These are phyloP conservation scores for Diophrys sp. DNA, from an alignment of 73 alveolate genomes.

Conservation along the genomic window DNA sequence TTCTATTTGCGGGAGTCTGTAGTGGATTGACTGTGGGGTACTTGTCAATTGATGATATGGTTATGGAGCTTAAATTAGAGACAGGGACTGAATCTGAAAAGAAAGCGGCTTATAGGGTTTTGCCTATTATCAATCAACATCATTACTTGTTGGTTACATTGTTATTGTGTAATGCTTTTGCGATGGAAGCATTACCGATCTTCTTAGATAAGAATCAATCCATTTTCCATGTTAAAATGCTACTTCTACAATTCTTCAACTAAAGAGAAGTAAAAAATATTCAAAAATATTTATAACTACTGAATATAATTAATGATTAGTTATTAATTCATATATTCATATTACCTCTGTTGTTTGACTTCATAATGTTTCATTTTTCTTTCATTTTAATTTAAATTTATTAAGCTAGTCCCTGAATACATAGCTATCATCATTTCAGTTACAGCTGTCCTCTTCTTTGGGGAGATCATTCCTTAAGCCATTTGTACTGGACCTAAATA, in stretches of 20 bases:
- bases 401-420: constrained; percentile 76
- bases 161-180: constrained; percentile 89
- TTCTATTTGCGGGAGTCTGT: constrained; percentile 90
- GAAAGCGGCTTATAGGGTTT: constrained; percentile 40
- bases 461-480: constrained; percentile 96
- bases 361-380: too few relatives aligned
- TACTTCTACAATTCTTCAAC: too few relatives aligned
- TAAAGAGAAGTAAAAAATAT: too few relatives aligned
- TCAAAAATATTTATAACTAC: too few relatives aligned
- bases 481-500: constrained; percentile 79
- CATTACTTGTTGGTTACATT: constrained; percentile 92
- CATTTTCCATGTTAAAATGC: too few relatives aligned
- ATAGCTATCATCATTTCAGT: constrained; percentile 88
- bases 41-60: constrained; percentile 86
- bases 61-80: constrained; percentile 11
- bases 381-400: too few relatives aligned
- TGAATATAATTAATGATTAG: too few relatives aligned
- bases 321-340: too few relatives aligned
- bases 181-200: constrained; percentile 93
- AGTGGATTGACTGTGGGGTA: constrained; percentile 98
- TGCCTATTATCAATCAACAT: constrained; percentile 82
- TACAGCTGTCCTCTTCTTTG: constrained; percentile 79
- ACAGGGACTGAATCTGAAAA: constrained; percentile 29
- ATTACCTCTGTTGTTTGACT: too few relatives aligned
- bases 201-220: constrained; percentile 80